These are phyloP conservation scores for Linum usitatissimum DNA, from an alignment of 345 rosid species.

Conservation along the genomic window DNA sequence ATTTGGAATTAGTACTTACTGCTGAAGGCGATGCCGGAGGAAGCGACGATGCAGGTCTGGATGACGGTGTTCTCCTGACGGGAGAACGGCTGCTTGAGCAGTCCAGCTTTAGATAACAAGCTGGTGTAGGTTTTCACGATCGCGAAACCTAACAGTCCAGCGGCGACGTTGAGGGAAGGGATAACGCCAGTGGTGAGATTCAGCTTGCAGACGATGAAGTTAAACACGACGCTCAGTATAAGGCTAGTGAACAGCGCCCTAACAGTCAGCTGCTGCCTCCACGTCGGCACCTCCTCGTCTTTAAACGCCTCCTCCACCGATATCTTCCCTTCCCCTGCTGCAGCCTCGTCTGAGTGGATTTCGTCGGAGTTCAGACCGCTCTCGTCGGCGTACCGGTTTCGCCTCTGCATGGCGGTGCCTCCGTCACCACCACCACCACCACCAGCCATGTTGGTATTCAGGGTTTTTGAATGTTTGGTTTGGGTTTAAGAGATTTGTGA, in stretches of 20 bases:
- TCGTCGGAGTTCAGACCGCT: background rate
- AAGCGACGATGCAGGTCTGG: conserved; percentile 82
- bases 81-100: conserved; percentile 64
- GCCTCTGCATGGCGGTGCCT: background rate
- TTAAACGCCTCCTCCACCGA: conserved; percentile 32
- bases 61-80: conserved; percentile 82
- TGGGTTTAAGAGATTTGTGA: background rate
- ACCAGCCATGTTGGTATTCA: too few species aligned
- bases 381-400: background rate
- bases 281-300: conserved; percentile 29
- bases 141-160: conserved; percentile 51
- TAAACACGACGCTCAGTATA: conserved; percentile 42
- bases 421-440: background rate
- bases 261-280: conserved; percentile 44
- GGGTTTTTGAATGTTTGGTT: background rate
- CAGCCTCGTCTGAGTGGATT: conserved; percentile 3
- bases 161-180: conserved; percentile 56
- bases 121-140: conserved; percentile 33
- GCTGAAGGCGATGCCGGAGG: conserved; percentile 94
- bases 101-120: conserved; percentile 34
- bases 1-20: conserved; percentile 29
- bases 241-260: conserved; percentile 39
- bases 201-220: conserved; percentile 59
- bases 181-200: conserved; percentile 63
- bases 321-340: background rate